Evolutionary conservation across 108 stramenopile genomes (phyloP), one percentile per base, ranked within the genome.

Genomic region (Stephanodiscus minutulus): DNA sequence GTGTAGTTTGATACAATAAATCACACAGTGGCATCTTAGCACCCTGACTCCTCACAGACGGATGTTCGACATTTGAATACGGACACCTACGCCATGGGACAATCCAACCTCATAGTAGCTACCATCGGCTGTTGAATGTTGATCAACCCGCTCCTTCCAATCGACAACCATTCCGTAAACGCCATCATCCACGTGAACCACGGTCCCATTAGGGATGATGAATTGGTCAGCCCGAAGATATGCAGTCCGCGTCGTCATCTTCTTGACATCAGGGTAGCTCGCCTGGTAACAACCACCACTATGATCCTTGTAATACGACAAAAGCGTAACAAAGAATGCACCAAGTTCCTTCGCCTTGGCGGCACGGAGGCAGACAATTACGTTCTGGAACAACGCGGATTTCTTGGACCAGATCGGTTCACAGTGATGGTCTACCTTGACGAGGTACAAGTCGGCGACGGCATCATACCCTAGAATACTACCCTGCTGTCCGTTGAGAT

Each of bases 401-500:
- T 17, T 47, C 46, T 63, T 63, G 12, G 61, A 63, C 61, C 27
- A 33, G 31, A 63, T 47, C 25, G 41, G 12, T 18, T 15, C 31
- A 63, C 46, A 43, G 17, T 63, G 61, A 17, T 64, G 22, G 46
- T 64, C 64, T 41, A 64, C 21, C 46, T 46, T 17, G 48, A 64
- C 41, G 8, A 47, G 46, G 44, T 64, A 64, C 46, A 64, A 33
- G 13, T 46, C 44, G 17, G 64, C 7, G 33, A 44, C 21, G 4
- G 6, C 36, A 36, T 64, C 64, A 29, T 64, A 64, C 46, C 20
- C 20, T 8, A 64, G 24, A 20, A 64, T 20, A 31, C 48, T 48
- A 48, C 48, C 64, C 64, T 64, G 47, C 22, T 20, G 25, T 0
- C 64, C 64, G 20, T 64, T 64, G 64, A 64, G 41, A 47, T 63